Percentiles rank a stretch among this genome's conserved stretches.
Evolutionary conservation across 176 grass and related monocot genomes (phyloP).

Genomic region (Pharus latifolius): DNA sequence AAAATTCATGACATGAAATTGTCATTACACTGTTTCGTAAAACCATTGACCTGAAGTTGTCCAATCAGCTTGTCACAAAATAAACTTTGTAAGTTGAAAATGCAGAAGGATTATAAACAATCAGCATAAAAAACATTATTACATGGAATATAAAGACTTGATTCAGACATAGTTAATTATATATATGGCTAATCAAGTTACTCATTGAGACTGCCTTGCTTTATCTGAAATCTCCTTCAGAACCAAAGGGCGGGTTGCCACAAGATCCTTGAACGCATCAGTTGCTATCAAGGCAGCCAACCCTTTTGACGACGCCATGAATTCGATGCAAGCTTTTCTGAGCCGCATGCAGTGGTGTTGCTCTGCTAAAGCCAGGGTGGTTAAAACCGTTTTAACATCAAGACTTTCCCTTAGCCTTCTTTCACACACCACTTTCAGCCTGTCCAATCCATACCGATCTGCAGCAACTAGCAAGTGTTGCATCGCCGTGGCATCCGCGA

Average conservation of each 20-base stretch:
- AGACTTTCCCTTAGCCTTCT: background rate
- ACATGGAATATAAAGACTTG: too few relatives aligned
- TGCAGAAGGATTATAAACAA: too few relatives aligned
- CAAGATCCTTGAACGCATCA: background rate
- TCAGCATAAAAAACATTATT: too few relatives aligned
- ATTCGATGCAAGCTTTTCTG: background rate
- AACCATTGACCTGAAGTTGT: too few relatives aligned
- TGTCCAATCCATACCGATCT: background rate
- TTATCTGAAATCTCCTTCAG: background rate
- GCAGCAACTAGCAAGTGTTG: slow-evolving; percentile 3
- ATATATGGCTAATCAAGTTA: too few relatives aligned
- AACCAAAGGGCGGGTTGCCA: background rate
- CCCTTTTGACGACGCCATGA: background rate
- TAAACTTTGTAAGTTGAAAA: too few relatives aligned
- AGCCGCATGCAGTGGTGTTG: background rate
- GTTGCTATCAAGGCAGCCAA: background rate
- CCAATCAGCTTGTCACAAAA: too few relatives aligned
- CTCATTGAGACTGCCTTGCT: too few relatives aligned
- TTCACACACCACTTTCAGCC: background rate
- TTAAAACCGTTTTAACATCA: background rate
- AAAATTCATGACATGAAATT: too few relatives aligned
- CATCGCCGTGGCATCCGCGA: background rate
- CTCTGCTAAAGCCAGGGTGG: background rate
- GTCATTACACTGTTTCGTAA: too few relatives aligned
- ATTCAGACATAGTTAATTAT: too few relatives aligned